Evolutionary conservation across 1,284 basidiomycete genomes (phyloP).

Genomic region (Anthracocystis setariae): DNA sequence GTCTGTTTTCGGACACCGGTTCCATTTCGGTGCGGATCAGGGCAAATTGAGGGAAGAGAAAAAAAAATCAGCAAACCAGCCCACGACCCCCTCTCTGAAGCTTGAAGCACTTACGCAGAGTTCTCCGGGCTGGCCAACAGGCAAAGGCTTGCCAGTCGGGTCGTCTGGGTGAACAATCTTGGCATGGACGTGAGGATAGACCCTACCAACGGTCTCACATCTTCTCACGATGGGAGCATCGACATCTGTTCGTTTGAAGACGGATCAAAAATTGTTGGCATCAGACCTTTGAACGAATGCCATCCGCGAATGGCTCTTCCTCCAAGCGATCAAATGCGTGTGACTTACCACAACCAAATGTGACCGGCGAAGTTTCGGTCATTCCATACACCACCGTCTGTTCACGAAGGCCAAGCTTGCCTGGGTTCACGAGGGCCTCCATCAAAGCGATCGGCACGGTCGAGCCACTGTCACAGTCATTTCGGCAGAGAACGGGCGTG

Average conservation of each 20-base stretch:
- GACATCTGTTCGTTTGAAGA: conserved; percentile 19
- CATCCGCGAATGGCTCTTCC: too few species aligned
- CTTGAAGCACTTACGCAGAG: conserved; percentile 69
- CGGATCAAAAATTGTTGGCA: not conserved
- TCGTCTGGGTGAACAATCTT: conserved; percentile 76
- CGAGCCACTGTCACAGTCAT: conserved; percentile 72
- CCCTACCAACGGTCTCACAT: conserved; percentile 80
- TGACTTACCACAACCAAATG: conserved; percentile 74
- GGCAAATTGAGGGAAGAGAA: not conserved
- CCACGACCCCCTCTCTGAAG: not conserved
- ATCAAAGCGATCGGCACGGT: conserved; percentile 79
- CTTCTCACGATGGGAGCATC: conserved; percentile 77
- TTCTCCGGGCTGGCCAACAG: conserved; percentile 74
- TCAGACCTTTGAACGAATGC: not conserved
- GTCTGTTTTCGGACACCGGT: conserved; percentile 66
- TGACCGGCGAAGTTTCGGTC: conserved; percentile 75
- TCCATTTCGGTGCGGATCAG: conserved; percentile 11
- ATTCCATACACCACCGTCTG: conserved; percentile 75
- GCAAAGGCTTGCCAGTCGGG: conserved; percentile 54
- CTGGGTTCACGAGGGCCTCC: conserved; percentile 70
- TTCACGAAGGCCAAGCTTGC: conserved; percentile 72
- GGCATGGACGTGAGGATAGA: conserved; percentile 80
- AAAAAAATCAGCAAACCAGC: conserved; percentile 7
- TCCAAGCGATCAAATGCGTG: too few species aligned
- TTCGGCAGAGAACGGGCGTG: not conserved